phyloP scores from a whole-genome alignment of 345 rosid species.

The Salix udensis region DNA sequence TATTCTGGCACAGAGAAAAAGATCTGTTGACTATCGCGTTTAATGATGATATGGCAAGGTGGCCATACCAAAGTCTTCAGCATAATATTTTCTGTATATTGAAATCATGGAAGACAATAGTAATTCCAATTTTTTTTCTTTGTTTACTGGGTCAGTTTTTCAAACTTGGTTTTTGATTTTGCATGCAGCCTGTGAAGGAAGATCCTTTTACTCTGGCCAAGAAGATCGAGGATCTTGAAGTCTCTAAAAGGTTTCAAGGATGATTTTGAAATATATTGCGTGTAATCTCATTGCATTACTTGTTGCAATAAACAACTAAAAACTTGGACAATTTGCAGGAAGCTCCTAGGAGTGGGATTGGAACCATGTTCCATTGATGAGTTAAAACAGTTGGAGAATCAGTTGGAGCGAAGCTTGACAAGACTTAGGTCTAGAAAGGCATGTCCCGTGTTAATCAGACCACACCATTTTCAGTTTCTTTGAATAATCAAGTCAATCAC shows the following conservation, averaged over 20 bases:
- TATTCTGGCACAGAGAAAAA: background rate
- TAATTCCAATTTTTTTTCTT: background rate
- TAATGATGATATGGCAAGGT: background rate
- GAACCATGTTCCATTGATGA: slow-evolving; percentile 65
- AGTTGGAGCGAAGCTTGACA: slow-evolving; percentile 65
- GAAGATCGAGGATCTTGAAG: slow-evolving; percentile 67
- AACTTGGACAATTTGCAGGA: slow-evolving; percentile 35
- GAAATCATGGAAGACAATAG: background rate
- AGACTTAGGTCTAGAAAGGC: slow-evolving; percentile 86
- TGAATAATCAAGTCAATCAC: background rate
- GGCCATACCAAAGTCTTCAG: background rate
- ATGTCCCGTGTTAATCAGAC: background rate
- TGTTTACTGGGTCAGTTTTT: background rate
- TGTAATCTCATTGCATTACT: background rate
- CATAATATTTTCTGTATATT: background rate
- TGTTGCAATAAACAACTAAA: background rate
- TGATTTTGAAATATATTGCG: background rate
- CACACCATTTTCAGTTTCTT: background rate
- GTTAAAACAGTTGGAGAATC: slow-evolving; percentile 62
- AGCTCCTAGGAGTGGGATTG: slow-evolving; percentile 65
- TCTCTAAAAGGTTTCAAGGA: slow-evolving; percentile 46
- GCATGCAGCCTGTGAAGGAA: slow-evolving; percentile 41
- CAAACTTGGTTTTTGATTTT: background rate
- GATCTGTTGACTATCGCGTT: background rate
- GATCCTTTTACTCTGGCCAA: slow-evolving; percentile 47